Percentiles rank a stretch among this genome's conserved stretches.
phyloP scores from a whole-genome alignment of 2,329 filamentous ascomycete species.

The Elsinoe fawcettii region DNA sequence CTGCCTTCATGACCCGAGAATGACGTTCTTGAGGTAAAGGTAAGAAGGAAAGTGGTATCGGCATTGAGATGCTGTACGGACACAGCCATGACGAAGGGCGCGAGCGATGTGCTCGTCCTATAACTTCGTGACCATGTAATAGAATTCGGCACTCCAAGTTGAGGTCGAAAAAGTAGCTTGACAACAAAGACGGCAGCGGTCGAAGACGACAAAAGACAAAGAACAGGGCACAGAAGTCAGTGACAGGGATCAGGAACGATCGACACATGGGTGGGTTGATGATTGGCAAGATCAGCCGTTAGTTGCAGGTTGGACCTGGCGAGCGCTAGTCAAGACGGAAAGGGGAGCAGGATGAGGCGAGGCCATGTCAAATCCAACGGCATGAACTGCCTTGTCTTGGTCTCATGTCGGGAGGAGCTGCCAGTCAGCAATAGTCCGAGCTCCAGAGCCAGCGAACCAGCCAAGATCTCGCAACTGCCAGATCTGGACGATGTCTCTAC shows the following conservation, averaged over 20 bases:
- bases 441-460: not conserved
- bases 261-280: not conserved
- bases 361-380: constrained; percentile 2
- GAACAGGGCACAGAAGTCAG: constrained; percentile 1
- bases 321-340: constrained; percentile 5
- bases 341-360: constrained; percentile 12
- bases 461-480: not conserved
- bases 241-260: constrained; percentile 7
- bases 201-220: not conserved
- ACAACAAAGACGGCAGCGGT: not conserved
- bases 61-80: constrained; percentile 57
- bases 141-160: not conserved
- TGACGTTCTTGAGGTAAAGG: constrained; percentile 48
- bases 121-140: not conserved
- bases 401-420: constrained; percentile 6
- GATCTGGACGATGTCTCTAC: not conserved
- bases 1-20: constrained; percentile 23
- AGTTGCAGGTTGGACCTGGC: constrained; percentile 5
- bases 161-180: constrained; percentile 7
- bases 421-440: not conserved
- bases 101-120: not conserved
- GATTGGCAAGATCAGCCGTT: constrained; percentile 14
- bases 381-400: constrained; percentile 12
- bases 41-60: constrained; percentile 58
- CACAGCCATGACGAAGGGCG: constrained; percentile 50